Evolutionary conservation across 768 basidiomycete species (phyloP).

Genomic region (Lyophyllum atratum): DNA sequence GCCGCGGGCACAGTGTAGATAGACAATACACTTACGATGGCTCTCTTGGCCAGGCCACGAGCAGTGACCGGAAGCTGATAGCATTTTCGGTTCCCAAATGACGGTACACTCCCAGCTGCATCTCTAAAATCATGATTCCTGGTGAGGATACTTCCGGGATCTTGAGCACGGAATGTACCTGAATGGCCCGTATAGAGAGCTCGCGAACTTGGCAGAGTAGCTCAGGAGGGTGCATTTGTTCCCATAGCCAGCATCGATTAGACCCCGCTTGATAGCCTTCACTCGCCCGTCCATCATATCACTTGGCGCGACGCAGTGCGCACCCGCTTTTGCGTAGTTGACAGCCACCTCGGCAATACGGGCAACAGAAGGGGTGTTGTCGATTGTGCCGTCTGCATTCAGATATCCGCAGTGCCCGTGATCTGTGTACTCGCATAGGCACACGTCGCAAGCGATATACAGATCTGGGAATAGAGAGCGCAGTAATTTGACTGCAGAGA

Average conservation of each 20-base stretch:
- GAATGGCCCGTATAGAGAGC: slow-evolving; percentile 94
- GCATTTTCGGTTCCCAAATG: slow-evolving; percentile 95
- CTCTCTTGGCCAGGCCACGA: slow-evolving; percentile 88
- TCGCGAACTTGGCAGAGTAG: slow-evolving; percentile 98
- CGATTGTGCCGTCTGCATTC: slow-evolving; percentile 72
- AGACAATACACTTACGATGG: slow-evolving; percentile 69
- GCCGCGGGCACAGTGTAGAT: background rate
- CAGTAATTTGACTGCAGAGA: slow-evolving; percentile 84
- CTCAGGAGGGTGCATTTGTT: slow-evolving; percentile 94
- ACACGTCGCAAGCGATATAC: slow-evolving; percentile 94
- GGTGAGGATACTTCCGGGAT: background rate
- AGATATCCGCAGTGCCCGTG: slow-evolving; percentile 96
- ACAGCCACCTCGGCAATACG: slow-evolving; percentile 93
- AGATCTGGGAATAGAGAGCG: slow-evolving; percentile 77
- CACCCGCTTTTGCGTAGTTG: slow-evolving; percentile 92
- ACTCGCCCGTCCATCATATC: slow-evolving; percentile 99
- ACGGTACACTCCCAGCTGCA: slow-evolving; percentile 94
- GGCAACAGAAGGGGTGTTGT: slow-evolving; percentile 75
- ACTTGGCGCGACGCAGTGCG: slow-evolving; percentile 96
- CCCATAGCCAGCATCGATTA: slow-evolving; percentile 82
- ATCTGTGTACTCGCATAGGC: slow-evolving; percentile 99
- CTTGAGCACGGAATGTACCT: slow-evolving; percentile 44
- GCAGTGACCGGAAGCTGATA: slow-evolving; percentile 93
- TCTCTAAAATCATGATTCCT: slow-evolving; percentile 60
- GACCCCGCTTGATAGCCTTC: slow-evolving; percentile 79